Evolutionary conservation across 2,329 filamentous ascomycete genomes (phyloP).

Genomic region (Neofusicoccum sp.): DNA sequence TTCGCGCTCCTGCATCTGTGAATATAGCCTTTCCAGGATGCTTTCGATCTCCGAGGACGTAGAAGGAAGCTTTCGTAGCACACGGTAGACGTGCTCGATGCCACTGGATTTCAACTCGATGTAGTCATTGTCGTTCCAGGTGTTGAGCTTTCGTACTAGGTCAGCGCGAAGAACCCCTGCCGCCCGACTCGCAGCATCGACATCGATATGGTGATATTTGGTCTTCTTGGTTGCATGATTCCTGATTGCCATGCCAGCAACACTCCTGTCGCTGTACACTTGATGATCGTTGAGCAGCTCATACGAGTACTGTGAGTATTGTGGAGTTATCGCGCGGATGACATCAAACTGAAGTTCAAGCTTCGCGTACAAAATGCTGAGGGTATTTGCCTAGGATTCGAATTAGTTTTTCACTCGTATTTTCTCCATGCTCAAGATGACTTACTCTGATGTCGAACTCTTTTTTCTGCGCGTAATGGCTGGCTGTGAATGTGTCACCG

Average conservation of each 20-base stretch:
- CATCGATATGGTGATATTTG: conserved; percentile 53
- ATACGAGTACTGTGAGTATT: conserved; percentile 61
- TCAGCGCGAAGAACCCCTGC: conserved; percentile 47
- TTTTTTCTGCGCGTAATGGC: conserved; percentile 48
- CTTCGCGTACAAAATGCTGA: conserved; percentile 61
- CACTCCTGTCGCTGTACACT: conserved; percentile 42
- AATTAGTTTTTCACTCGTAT: conserved; percentile 26
- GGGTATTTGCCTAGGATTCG: conserved; percentile 38
- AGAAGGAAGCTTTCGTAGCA: conserved; percentile 52
- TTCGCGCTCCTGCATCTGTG: conserved; percentile 56
- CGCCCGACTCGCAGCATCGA: conserved; percentile 43
- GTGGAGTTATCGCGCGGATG: conserved; percentile 59
- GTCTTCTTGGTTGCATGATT: conserved; percentile 43
- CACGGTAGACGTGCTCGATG: conserved; percentile 57
- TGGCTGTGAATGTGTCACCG: conserved; percentile 52
- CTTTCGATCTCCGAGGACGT: conserved; percentile 45
- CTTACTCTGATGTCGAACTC: conserved; percentile 57
- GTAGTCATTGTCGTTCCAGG: conserved; percentile 52
- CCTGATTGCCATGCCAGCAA: conserved; percentile 50
- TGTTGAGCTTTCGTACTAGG: conserved; percentile 58
- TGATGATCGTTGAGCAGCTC: conserved; percentile 35
- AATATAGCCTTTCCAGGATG: conserved; percentile 53
- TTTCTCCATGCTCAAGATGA: conserved; percentile 38
- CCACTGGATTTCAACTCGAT: conserved; percentile 58
- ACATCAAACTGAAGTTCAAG: conserved; percentile 62